Evolutionary conservation across 2,329 filamentous ascomycete species (phyloP), one percentile per base, ranked within the genome.

Genomic region (Trichoderma gracile): DNA sequence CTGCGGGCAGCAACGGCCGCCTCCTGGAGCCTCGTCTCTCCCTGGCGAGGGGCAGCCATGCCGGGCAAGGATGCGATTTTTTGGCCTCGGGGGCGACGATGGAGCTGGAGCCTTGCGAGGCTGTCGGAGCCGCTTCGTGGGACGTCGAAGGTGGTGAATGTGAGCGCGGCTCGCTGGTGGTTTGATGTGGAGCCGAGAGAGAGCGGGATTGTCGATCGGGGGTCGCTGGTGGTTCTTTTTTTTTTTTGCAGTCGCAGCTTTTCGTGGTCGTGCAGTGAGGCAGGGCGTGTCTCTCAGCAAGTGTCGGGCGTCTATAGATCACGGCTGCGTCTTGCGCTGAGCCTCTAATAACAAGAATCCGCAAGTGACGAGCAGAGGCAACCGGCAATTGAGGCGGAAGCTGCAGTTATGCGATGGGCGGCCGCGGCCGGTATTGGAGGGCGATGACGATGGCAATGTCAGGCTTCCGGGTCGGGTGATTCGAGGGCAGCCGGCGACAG

Each of bases 11-110:
- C 15, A 33, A 58, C 38, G 30, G 30, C 40, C 17, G 43, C 46
- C 33, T 63, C 59, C 19, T 55, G 64, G 19, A 49, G 60, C 50
- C 53, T 54, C 54, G 60, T 54, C 53, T 53, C 55, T 64, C 38
- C 64, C 64, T 58, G 25, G 25, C 42, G 59, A 55, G 64, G 40
- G 40, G 64, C 64, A 15, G 60, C 60, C 59, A 66, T 66, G 38
- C n/a, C 43, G 30, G 59, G 46, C 50, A 64, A 66, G 46, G 60
- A 53, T 52, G 62, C 17, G 15, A 30, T 33, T 6, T 9, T 30
- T 9, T 27, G 6, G 27, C n/a, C 27, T 40, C 46, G 19, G 62
- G 25, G 52, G 45, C 47, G 43, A 38, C 33, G 50, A 52, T 58
- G n/a, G 15, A 49, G 42, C 42, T 30, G 47, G 7, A 55, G 49